Base-by-base conservation (phyloP, 306 rosid genomes). In the Ochetophila trinervis region DNA sequence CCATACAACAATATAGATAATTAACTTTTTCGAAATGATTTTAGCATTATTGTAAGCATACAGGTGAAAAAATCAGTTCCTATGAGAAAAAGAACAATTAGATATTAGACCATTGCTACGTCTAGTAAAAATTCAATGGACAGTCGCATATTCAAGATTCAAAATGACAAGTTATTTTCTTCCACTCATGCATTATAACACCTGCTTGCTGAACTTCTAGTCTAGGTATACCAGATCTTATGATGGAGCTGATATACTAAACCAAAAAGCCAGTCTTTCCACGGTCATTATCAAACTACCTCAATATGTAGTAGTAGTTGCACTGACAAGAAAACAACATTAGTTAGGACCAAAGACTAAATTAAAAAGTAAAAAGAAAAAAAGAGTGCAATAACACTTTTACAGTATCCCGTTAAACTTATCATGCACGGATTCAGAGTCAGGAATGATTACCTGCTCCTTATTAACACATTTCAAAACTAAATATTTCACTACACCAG, bases 201-300 rank as follows among this genome's bases (percentile, higher is more conserved):
- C 69, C 22, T 55, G 62, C 72, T 79, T 62, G 57, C 84, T 53
- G 52, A 45, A 77, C 70, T 79, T 65, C 70, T 60, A 66, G 76
- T 69, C 72, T 6, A 74, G 71, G 50, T 68, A 14, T 53, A 70
- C 67, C 65, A 22, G 57, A 63, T 58, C 62, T 78, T 84, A 89
- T 32, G 85, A 86, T 20, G 96, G 91, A 69, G 96, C 86, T 62
- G 97, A 94, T 82, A 94, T 63, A 86, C 90, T 90, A 81, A 94
- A 88, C 74, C 97, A 87, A 78, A n/a, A 94, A 90, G 73, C 99
- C 99, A 56, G 87, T 78, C 85, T 90, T 90, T 57, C 95, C 96
- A 22, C 86, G 79, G 59, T 94, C 97, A 12, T 82, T 82, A 62
- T 81, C 95, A 70, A 60, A 74, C 74, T 86, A 86, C 91, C 66